These are phyloP conservation scores for Colletotrichum sp. DNA, from an alignment of 2,329 filamentous ascomycete genomes.

Conservation along the genomic window DNA sequence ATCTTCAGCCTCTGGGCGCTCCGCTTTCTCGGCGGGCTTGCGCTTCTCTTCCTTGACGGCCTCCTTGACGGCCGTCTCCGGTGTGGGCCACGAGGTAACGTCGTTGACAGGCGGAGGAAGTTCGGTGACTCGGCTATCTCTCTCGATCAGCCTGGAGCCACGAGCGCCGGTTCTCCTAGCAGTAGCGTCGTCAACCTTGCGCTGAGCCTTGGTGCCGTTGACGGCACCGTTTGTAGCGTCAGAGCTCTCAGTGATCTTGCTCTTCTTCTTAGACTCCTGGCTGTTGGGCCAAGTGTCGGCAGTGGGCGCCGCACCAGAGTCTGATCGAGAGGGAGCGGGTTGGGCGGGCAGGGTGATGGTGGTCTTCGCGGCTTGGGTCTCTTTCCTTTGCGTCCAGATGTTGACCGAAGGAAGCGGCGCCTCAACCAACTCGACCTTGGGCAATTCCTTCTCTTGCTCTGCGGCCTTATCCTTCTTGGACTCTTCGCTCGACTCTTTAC, in stretches of 20 bases:
- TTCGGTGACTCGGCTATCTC: slow-evolving; percentile 29
- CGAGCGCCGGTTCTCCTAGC: slow-evolving; percentile 46
- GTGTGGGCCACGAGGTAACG: slow-evolving; percentile 86
- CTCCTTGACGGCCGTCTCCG: slow-evolving; percentile 74
- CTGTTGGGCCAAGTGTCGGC: slow-evolving; percentile 40
- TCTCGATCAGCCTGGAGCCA: slow-evolving; percentile 51
- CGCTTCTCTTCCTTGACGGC: slow-evolving; percentile 74
- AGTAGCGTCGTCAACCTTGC: slow-evolving; percentile 47
- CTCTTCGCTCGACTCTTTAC: slow-evolving; percentile 44
- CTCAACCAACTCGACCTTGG: slow-evolving; percentile 74
- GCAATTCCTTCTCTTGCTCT: slow-evolving; percentile 64
- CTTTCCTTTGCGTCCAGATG: slow-evolving; percentile 82
- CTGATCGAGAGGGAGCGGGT: slow-evolving; percentile 22
- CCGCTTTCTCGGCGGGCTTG: slow-evolving; percentile 64
- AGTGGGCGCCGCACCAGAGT: slow-evolving; percentile 22
- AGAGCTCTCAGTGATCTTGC: slow-evolving; percentile 27
- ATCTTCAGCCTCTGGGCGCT: slow-evolving; percentile 71
- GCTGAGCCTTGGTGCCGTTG: slow-evolving; percentile 46
- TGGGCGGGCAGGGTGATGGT: slow-evolving; percentile 34
- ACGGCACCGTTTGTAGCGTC: slow-evolving; percentile 28
- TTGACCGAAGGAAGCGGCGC: slow-evolving; percentile 87
- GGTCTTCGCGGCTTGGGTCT: slow-evolving; percentile 64
- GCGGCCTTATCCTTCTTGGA: slow-evolving; percentile 60
- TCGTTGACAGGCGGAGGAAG: slow-evolving; percentile 73
- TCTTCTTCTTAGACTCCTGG: slow-evolving; percentile 50